phyloP scores from a whole-genome alignment of 2,329 filamentous ascomycete species.

The Chaetoscypha palmicola region DNA sequence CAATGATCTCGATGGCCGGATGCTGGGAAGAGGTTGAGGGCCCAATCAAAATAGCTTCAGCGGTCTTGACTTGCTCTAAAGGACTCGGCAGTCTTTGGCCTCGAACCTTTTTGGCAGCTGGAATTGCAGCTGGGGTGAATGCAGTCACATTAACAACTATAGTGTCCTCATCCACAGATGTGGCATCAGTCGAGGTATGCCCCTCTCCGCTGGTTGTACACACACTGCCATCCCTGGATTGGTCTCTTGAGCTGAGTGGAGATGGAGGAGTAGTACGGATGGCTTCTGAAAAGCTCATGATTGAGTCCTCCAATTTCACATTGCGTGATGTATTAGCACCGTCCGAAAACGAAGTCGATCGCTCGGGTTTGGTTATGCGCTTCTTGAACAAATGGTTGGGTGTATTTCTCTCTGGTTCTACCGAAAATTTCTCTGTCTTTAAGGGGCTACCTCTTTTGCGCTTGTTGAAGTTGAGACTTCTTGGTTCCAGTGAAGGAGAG shows the following conservation, averaged over 20 bases:
- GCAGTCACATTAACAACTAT: conserved; percentile 23
- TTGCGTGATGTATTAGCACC: conserved; percentile 5
- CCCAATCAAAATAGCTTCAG: conserved; percentile 20
- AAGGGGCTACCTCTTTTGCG: conserved; percentile 19
- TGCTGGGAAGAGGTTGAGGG: conserved; percentile 19
- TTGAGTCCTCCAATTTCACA: conserved; percentile 16
- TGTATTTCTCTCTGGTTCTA: not conserved
- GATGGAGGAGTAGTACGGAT: conserved; percentile 7
- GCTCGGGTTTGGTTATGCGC: not conserved
- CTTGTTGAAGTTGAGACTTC: conserved; percentile 14
- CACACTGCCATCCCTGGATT: conserved; percentile 14
- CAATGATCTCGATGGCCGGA: conserved; percentile 21
- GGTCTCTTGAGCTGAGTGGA: conserved; percentile 12
- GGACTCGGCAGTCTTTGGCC: conserved; percentile 7
- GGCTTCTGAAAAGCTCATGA: conserved; percentile 11
- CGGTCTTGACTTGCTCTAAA: conserved; percentile 17
- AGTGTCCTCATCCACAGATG: conserved; percentile 31
- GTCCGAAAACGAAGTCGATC: conserved; percentile 6
- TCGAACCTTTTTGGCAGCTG: conserved; percentile 13
- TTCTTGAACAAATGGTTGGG: not conserved
- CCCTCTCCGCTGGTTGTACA: conserved; percentile 14
- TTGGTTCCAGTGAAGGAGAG: conserved; percentile 20
- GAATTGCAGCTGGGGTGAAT: conserved; percentile 10
- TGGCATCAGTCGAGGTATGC: conserved; percentile 28
- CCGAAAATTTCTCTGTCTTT: not conserved